Conservation (phyloP, 1,139 yeast genomes). For the Lodderomyces oxycetoniae region DNA sequence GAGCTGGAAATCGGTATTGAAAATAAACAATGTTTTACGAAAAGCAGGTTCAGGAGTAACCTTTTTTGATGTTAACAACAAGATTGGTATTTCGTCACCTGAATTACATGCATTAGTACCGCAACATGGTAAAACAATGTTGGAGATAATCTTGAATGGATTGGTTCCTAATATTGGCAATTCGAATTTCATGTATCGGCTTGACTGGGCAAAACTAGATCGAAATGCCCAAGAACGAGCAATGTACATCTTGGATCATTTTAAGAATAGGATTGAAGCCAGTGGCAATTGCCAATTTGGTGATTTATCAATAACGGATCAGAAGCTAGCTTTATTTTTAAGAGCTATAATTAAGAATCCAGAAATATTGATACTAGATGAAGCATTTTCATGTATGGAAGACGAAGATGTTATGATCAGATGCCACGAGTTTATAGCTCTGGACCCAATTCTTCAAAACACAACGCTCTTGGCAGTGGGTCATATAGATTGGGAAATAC, state of each 20-base stretch:
- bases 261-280: slow-evolving; percentile 25
- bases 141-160: slow-evolving; percentile 69
- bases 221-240: slow-evolving; percentile 10
- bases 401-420: slow-evolving; percentile 50
- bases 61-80: slow-evolving; percentile 71
- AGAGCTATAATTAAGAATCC: slow-evolving; percentile 78
- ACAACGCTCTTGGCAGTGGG: slow-evolving; percentile 77
- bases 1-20: slow-evolving; percentile 75
- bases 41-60: slow-evolving; percentile 65
- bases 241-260: slow-evolving; percentile 19
- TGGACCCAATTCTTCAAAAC: slow-evolving; percentile 34
- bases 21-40: slow-evolving; percentile 62
- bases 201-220: slow-evolving; percentile 15
- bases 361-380: slow-evolving; percentile 74
- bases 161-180: slow-evolving; percentile 56
- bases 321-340: slow-evolving; percentile 70
- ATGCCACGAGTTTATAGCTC: slow-evolving; percentile 62
- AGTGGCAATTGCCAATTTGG: slow-evolving; percentile 39
- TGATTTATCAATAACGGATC: slow-evolving; percentile 64
- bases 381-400: slow-evolving; percentile 91
- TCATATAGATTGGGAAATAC: slow-evolving; percentile 55
- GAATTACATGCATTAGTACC: slow-evolving; percentile 88
- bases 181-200: slow-evolving; percentile 33
- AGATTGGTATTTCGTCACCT: slow-evolving; percentile 88
- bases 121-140: slow-evolving; percentile 41